Evolutionary conservation across 2,329 filamentous ascomycete genomes (phyloP).

Genomic region (Pestalotiopsis sp.): DNA sequence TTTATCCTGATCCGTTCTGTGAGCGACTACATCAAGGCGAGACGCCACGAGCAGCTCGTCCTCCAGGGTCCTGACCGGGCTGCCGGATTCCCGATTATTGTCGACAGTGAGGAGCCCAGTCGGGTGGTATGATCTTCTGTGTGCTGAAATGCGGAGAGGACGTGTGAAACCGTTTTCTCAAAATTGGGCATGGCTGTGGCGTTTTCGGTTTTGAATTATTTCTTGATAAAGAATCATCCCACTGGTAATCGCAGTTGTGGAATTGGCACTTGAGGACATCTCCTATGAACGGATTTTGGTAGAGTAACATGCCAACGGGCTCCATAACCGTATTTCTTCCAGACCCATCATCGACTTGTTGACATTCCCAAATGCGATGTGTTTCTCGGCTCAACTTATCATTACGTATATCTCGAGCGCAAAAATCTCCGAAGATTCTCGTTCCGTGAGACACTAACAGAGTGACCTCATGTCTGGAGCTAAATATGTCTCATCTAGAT

Average conservation of each 20-base stretch:
- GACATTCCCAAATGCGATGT: no score
- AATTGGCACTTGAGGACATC: background rate
- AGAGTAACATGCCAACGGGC: background rate
- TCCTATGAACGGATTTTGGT: constrained; percentile 3
- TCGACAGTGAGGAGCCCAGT: constrained; percentile 80
- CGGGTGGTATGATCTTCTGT: constrained; percentile 63
- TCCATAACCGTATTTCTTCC: background rate
- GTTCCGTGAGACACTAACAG: background rate
- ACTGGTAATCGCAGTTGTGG: background rate
- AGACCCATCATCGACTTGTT: no score
- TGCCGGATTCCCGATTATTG: constrained; percentile 81
- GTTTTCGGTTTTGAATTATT: constrained; percentile 2
- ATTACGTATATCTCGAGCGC: no score
- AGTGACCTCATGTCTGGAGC: background rate
- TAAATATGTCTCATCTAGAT: background rate
- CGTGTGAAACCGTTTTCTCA: background rate
- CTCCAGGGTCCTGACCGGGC: constrained; percentile 91
- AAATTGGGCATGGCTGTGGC: constrained; percentile 12
- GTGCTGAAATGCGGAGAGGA: background rate
- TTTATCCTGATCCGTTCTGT: constrained; percentile 95
- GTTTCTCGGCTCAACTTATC: no score
- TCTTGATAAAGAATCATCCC: background rate
- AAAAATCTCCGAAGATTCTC: background rate
- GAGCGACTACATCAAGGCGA: constrained; percentile 84
- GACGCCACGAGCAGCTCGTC: constrained; percentile 90